phyloP scores from a whole-genome alignment of 2,329 filamentous ascomycete species.

The Arthrobotrys musiformis region DNA sequence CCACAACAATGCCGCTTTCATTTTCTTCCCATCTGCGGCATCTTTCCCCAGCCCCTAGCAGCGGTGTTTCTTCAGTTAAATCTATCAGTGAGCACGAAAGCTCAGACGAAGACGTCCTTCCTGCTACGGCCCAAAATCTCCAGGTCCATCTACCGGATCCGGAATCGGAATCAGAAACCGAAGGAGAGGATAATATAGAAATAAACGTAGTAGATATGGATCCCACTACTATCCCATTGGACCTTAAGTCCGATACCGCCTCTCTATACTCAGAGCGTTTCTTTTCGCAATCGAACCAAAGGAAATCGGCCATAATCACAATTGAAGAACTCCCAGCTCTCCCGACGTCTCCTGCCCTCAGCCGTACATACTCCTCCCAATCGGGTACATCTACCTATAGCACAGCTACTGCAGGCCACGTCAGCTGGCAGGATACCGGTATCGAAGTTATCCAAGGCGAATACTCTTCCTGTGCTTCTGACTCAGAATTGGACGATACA shows the following conservation, averaged over 20 bases:
- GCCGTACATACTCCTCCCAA: conserved; percentile 38
- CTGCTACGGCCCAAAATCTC: conserved; percentile 34
- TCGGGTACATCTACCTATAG: conserved; percentile 28
- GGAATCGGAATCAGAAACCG: conserved; percentile 45
- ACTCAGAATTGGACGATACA: conserved; percentile 43
- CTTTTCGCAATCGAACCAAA: not conserved
- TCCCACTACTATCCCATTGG: conserved; percentile 32
- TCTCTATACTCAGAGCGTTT: conserved; percentile 42
- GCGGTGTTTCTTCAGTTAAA: conserved; percentile 39
- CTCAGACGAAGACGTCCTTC: conserved; percentile 43
- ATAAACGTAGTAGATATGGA: conserved; percentile 24
- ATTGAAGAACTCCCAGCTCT: conserved; percentile 54
- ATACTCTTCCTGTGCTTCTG: conserved; percentile 50
- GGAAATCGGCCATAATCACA: conserved; percentile 28
- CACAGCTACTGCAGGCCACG: conserved; percentile 21
- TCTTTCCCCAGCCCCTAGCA: conserved; percentile 51
- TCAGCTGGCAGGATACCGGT: conserved; percentile 47
- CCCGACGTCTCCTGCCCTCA: conserved; percentile 42
- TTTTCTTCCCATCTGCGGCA: conserved; percentile 53
- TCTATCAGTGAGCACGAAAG: conserved; percentile 53
- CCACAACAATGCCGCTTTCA: conserved; percentile 39
- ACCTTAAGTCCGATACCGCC: conserved; percentile 39
- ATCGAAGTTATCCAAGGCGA: conserved; percentile 55
- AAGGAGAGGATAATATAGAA: conserved; percentile 4
- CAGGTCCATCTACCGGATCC: conserved; percentile 51